phyloP scores from a whole-genome alignment of 257 asterid species.

The Osmanthus fragrans region DNA sequence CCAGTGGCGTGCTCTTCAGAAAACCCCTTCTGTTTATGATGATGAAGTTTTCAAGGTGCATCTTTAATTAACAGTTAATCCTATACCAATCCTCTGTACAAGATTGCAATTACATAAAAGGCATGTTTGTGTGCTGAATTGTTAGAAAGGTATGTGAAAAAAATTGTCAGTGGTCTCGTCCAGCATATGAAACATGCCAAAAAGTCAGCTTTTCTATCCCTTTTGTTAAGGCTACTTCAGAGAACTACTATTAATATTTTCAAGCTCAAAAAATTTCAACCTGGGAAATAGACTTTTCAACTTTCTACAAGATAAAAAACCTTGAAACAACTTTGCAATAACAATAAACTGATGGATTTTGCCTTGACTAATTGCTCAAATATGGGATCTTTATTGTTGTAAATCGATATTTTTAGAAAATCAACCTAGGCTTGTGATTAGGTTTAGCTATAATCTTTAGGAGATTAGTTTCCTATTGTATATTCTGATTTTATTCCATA shows the following conservation, averaged over 20 bases:
- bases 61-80: neutral
- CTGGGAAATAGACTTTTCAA: neutral
- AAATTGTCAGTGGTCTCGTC: neutral
- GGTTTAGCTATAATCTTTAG: too few species aligned
- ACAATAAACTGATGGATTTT: neutral
- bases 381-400: neutral
- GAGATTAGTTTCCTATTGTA: too few species aligned
- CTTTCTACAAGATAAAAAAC: neutral
- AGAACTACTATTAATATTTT: too few species aligned
- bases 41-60: constrained; percentile 74
- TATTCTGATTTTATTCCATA: too few species aligned
- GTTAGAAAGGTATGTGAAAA: neutral
- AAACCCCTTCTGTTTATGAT: constrained; percentile 70
- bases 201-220: neutral
- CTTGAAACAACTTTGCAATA: neutral
- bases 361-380: neutral
- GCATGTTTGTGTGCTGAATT: neutral
- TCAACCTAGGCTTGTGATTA: too few species aligned
- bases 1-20: constrained; percentile 94
- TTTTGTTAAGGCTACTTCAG: neutral
- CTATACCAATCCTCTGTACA: neutral
- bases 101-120: neutral
- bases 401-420: neutral
- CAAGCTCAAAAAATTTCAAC: neutral
- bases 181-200: neutral